Evolutionary conservation across 345 rosid species (phyloP).

Genomic region (Noccaea bulbosa): DNA sequence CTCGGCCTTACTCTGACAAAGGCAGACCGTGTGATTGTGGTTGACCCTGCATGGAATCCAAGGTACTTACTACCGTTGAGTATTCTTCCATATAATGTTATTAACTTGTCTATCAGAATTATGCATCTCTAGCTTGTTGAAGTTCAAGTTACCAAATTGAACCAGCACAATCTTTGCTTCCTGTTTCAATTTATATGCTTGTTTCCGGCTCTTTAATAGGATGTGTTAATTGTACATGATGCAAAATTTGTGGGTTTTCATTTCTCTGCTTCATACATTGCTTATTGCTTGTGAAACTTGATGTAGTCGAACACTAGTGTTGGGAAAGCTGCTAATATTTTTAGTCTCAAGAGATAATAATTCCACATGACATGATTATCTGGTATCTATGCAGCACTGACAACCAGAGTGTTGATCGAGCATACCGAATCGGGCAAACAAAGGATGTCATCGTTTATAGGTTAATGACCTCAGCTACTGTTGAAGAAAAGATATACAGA

Average conservation of each 20-base stretch:
- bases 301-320: conserved; percentile 7
- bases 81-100: background rate
- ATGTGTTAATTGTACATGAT: background rate
- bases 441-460: conserved; percentile 94
- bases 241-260: background rate
- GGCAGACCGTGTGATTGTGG: conserved; percentile 98
- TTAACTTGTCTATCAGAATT: background rate
- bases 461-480: conserved; percentile 95
- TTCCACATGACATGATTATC: conserved; percentile 1
- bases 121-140: conserved; percentile 14
- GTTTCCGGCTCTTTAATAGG: background rate
- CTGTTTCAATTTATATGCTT: conserved; percentile 4
- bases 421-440: conserved; percentile 94
- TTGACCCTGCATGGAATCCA: conserved; percentile 99
- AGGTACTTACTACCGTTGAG: conserved; percentile 53
- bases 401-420: conserved; percentile 98
- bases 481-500: conserved; percentile 96
- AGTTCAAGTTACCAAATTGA: background rate
- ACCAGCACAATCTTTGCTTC: conserved; percentile 5
- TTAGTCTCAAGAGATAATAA: conserved; percentile 12
- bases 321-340: conserved; percentile 3
- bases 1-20: conserved; percentile 96
- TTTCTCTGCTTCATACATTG: background rate
- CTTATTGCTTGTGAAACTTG: conserved; percentile 29
- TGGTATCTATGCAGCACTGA: conserved; percentile 67